Conservation (phyloP, 108 stramenopile species). For the Bacterosira constricta region DNA sequence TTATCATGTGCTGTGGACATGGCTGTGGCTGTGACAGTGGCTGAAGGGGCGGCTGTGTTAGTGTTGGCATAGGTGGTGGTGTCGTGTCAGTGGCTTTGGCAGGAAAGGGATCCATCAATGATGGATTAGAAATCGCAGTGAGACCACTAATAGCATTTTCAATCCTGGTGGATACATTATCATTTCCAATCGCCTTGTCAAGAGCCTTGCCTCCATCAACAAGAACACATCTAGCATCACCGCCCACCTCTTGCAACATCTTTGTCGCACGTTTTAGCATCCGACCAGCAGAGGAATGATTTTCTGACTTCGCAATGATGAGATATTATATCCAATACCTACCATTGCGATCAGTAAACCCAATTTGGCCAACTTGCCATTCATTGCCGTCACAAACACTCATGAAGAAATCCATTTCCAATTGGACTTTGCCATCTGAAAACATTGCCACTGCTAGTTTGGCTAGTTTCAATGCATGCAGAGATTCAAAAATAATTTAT, state of each 20-base stretch:
- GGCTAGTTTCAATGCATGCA: background rate
- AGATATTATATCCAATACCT: background rate
- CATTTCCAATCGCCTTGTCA: background rate
- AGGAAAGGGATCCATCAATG: background rate
- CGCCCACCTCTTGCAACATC: background rate
- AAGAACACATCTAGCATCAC: background rate
- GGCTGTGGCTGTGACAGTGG: background rate
- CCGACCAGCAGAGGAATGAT: background rate
- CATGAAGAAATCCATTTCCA: background rate
- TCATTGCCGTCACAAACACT: background rate
- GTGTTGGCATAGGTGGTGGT: too few species aligned
- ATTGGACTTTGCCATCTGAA: background rate
- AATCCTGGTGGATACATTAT: background rate
- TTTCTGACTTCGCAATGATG: background rate
- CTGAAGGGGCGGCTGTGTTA: background rate
- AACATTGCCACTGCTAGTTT: background rate
- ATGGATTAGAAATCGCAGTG: background rate
- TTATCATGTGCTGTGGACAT: too few species aligned
- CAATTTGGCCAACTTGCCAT: background rate
- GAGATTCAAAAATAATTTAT: background rate
- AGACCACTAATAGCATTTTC: background rate
- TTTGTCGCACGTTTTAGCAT: background rate
- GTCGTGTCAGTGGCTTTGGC: background rate
- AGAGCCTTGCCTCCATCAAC: constrained; percentile 5
- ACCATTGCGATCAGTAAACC: background rate